These are phyloP conservation scores for Lasiodiplodia theobromae DNA, from an alignment of 2,329 filamentous ascomycete species.

Conservation along the genomic window DNA sequence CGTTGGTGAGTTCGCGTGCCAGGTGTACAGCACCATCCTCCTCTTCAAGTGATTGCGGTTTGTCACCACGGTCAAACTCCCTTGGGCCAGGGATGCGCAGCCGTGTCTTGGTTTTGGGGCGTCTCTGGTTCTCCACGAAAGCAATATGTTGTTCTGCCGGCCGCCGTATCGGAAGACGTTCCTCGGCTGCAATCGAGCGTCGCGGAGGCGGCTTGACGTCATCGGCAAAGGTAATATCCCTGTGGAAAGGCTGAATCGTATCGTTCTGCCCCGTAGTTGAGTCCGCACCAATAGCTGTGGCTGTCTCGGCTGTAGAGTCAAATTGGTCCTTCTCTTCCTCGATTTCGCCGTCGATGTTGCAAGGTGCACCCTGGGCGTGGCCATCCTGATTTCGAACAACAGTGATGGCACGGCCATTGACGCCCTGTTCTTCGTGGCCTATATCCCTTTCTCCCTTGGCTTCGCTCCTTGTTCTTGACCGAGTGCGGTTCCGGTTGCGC, in stretches of 20 bases:
- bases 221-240: conserved; percentile 73
- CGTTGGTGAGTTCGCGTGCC: conserved; percentile 23
- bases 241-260: conserved; percentile 39
- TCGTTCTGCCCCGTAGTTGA: not conserved
- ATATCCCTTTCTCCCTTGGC: conserved; percentile 53
- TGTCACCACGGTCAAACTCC: conserved; percentile 83
- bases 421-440: conserved; percentile 65
- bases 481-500: conserved; percentile 70
- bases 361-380: conserved; percentile 57
- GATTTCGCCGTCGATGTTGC: conserved; percentile 60
- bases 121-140: conserved; percentile 84
- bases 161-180: conserved; percentile 59
- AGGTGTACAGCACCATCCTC: conserved; percentile 46
- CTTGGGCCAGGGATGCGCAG: conserved; percentile 90
- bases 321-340: conserved; percentile 48
- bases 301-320: conserved; percentile 8
- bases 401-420: conserved; percentile 70
- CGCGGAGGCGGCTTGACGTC: conserved; percentile 68
- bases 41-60: conserved; percentile 67
- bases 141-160: conserved; percentile 82
- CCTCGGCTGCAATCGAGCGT: conserved; percentile 56
- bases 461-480: conserved; percentile 59
- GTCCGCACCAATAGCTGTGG: not conserved
- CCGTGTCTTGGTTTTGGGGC: conserved; percentile 73
- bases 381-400: conserved; percentile 67